Evolutionary conservation across 2,329 filamentous ascomycete species (phyloP), one percentile per base, ranked within the genome.

Genomic region (Colletotrichum cordylinicola): DNA sequence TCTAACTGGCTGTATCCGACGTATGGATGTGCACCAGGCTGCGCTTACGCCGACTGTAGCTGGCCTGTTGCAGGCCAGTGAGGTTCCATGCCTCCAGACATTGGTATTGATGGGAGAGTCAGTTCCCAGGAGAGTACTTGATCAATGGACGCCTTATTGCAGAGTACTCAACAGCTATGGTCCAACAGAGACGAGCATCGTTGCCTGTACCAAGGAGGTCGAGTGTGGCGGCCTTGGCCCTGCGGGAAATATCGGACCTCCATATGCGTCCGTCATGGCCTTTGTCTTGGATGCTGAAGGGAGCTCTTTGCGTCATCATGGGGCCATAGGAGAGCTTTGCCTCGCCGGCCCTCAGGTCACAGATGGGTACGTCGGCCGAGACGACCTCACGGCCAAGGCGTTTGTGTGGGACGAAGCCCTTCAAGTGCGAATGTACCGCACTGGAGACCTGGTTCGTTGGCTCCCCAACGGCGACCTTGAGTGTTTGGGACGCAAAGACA

Each of bases 261-360:
- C 70, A 9, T 72, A 39, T 13, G 37, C 70, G 6, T 68, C 70
- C 21, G 70, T 55, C 7, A 60, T 43, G 70, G 70, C 70, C 15
- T 72, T 72, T 35, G 56, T 72, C 24, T 2, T 61, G 6, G 39
- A 60, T 7, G 29, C 60, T 12, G 72, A 75, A 12, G 72, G 77
- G 7, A 68, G 74, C 6, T 12, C 29, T 7, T 31, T 78, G 9
- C 55, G 13, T 7, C 73, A 73, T 2, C 74, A 77, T 27, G 78
- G 78, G 5, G 67, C 74, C 6, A 73, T 79, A 10, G 78, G 79
- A 4, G 79, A 80, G 55, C 77, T 80, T 1, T 80, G 78, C 60
- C 73, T 80, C 16, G 64, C 67, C 2, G 78, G 79, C 5, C 70
- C 77, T 4, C 79, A 80, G 37, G 67, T 80, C 0, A 71, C 77